A percentile compares a stretch with the other conserved stretches of the same genome.
These are phyloP conservation scores for Thielaviopsis musarum DNA, from an alignment of 2,329 filamentous ascomycete genomes.

Conservation along the genomic window DNA sequence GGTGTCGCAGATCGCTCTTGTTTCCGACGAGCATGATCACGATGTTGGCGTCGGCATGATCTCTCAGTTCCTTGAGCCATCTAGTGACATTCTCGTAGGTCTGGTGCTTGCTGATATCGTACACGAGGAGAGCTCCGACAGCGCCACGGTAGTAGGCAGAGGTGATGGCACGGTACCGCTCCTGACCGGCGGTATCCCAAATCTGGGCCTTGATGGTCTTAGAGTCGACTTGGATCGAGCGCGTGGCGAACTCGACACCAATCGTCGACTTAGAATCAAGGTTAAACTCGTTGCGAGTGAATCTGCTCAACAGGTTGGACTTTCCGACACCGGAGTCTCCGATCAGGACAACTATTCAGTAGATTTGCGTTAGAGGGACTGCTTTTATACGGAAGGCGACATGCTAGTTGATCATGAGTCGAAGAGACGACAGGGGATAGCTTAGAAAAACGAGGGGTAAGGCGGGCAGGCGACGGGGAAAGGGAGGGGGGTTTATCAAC, in stretches of 20 bases:
- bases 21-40: conserved; percentile 99
- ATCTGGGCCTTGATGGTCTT: conserved; percentile 99
- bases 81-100: conserved; percentile 98
- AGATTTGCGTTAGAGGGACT: not conserved
- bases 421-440: conserved; percentile 5
- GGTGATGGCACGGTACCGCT: conserved; percentile 97
- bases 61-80: conserved; percentile 96
- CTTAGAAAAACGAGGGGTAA: conserved; percentile 9
- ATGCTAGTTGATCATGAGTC: not conserved
- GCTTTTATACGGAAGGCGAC: not conserved
- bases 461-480: not conserved
- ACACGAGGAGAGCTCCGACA: conserved; percentile 91
- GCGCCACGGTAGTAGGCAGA: conserved; percentile 98
- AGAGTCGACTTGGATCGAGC: conserved; percentile 95
- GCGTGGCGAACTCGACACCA: conserved; percentile 96
- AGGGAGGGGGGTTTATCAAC: conserved; percentile 30
- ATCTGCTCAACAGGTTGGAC: conserved; percentile 98
- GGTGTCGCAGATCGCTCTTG: conserved; percentile 99
- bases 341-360: conserved; percentile 69
- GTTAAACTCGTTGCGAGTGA: conserved; percentile 99
- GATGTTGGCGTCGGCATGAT: conserved; percentile 96
- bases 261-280: conserved; percentile 99
- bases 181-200: conserved; percentile 98
- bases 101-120: conserved; percentile 99
- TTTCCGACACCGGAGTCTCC: conserved; percentile 99